Evolutionary conservation across 441 rosid genomes (phyloP).

Genomic region (Erodium chrysanthum): DNA sequence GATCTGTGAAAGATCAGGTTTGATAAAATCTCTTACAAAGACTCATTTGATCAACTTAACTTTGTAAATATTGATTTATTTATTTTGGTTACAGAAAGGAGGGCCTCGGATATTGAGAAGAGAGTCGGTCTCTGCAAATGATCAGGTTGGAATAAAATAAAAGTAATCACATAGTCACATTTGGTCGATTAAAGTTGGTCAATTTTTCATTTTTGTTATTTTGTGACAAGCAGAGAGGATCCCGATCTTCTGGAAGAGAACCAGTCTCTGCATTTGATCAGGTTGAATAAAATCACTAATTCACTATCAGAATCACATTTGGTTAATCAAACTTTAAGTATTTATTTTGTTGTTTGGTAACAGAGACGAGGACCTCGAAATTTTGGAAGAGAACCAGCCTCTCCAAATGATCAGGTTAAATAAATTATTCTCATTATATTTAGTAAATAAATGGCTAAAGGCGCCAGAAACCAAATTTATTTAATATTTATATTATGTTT

Average conservation of each 20-base stretch:
- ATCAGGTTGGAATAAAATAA: constrained; percentile 1
- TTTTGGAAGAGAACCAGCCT: constrained; percentile 7
- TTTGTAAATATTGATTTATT: not conserved
- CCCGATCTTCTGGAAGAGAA: not conserved
- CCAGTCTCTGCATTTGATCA: not conserved
- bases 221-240: constrained; percentile 3
- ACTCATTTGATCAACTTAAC: constrained; percentile 3
- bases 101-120: constrained; percentile 1
- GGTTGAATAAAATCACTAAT: not conserved
- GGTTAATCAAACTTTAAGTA: not conserved
- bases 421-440: not conserved
- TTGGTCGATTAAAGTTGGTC: not conserved
- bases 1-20: constrained; percentile 2
- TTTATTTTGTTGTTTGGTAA: not conserved
- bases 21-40: not conserved
- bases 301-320: not conserved
- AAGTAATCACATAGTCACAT: not conserved
- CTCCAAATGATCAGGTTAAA: constrained; percentile 6
- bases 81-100: not conserved
- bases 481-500: constrained; percentile 13
- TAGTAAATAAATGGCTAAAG: not conserved
- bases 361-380: constrained; percentile 7
- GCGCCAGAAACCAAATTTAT: not conserved
- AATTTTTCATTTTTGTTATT: not conserved
- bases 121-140: constrained; percentile 5